phyloP scores from a whole-genome alignment of 805 yeast species.

The Saturnispora galanensis region DNA sequence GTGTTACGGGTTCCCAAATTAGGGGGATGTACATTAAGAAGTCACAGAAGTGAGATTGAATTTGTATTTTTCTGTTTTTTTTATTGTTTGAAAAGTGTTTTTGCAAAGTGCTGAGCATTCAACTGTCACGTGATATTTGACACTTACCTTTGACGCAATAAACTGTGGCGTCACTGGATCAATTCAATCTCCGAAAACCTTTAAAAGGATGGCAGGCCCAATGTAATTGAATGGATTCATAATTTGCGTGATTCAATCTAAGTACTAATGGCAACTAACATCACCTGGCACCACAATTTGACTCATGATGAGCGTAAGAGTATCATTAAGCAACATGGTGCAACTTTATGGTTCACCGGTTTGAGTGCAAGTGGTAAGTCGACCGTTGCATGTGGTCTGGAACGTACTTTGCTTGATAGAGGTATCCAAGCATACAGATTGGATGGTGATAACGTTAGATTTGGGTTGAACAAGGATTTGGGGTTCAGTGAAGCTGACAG shows the following conservation, averaged over 20 bases:
- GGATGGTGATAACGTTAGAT: slow-evolving; percentile 91
- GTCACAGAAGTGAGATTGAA: slow-evolving; percentile 1
- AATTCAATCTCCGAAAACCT: too few species aligned
- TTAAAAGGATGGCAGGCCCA: too few species aligned
- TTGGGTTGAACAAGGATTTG: slow-evolving; percentile 89
- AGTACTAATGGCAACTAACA: slow-evolving; percentile 74
- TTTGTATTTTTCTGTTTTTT: background rate
- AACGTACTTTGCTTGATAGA: slow-evolving; percentile 63
- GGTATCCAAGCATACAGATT: slow-evolving; percentile 73
- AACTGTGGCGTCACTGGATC: background rate
- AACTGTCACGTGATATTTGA: slow-evolving; percentile 2
- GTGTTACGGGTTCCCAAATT: slow-evolving; percentile 23
- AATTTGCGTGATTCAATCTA: background rate
- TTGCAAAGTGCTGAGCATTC: background rate
- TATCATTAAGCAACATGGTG: slow-evolving; percentile 72
- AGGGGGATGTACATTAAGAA: slow-evolving; percentile 26
- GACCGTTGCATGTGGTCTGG: slow-evolving; percentile 91
- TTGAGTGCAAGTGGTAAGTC: slow-evolving; percentile 89
- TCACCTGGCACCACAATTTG: slow-evolving; percentile 92
- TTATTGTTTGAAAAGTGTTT: background rate
- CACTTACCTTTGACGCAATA: background rate
- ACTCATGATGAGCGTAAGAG: slow-evolving; percentile 71
- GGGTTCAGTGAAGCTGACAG: slow-evolving; percentile 90
- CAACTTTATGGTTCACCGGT: slow-evolving; percentile 93
- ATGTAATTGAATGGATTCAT: too few species aligned